Evolutionary conservation across 305 asterid species (phyloP).

Genomic region (Solanum aculeatissimum): DNA sequence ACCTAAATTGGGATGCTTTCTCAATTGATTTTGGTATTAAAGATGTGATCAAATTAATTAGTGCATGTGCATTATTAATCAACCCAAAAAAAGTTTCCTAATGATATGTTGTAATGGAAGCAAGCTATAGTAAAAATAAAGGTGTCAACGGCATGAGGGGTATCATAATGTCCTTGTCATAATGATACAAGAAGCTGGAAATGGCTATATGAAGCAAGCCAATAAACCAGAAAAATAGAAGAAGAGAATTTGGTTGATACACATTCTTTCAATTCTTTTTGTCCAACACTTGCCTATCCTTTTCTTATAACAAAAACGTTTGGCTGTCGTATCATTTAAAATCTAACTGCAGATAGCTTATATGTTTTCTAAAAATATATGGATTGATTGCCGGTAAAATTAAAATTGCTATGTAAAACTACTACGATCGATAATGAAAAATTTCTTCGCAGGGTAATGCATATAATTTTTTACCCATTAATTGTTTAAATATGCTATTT

Average conservation of each 20-base stretch:
- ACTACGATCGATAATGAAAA: neutral
- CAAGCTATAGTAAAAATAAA: neutral
- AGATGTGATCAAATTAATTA: neutral
- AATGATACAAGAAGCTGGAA: neutral
- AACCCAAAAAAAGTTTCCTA: neutral
- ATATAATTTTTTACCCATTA: neutral
- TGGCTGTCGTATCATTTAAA: neutral
- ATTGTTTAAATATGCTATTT: neutral
- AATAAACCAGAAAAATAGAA: neutral
- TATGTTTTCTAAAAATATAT: neutral
- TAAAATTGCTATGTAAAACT: neutral
- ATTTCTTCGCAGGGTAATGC: neutral
- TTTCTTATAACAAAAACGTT: neutral
- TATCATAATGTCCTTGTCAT: neutral
- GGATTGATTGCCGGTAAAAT: neutral
- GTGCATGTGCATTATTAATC: neutral
- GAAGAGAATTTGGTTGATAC: neutral
- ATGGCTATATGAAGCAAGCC: neutral
- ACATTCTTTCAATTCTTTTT: neutral
- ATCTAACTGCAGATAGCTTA: neutral
- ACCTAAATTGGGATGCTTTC: neutral
- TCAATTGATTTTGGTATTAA: neutral
- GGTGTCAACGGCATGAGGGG: neutral
- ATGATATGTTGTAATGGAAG: neutral
- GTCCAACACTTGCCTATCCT: neutral